Percentiles rank a stretch among this genome's conserved stretches.
These are phyloP conservation scores for Scytalidium lignicola DNA, from an alignment of 2,329 filamentous ascomycete species.

Conservation along the genomic window DNA sequence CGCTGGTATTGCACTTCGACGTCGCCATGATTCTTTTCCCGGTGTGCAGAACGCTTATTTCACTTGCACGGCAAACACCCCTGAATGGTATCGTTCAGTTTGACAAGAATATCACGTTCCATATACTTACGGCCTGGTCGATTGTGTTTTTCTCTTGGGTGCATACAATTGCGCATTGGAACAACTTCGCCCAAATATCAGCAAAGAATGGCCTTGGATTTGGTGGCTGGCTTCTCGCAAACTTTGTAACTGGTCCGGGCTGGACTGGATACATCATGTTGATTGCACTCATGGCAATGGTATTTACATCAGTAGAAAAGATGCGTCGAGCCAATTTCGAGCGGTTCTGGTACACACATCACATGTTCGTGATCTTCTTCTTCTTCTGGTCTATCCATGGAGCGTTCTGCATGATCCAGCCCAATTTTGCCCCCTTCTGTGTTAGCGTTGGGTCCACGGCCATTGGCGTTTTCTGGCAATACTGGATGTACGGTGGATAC, in stretches of 20 bases:
- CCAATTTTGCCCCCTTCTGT: slow-evolving; percentile 76
- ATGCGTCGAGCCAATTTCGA: slow-evolving; percentile 77
- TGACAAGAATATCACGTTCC: slow-evolving; percentile 85
- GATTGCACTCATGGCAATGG: slow-evolving; percentile 71
- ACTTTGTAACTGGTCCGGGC: slow-evolving; percentile 73
- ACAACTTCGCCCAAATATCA: slow-evolving; percentile 75
- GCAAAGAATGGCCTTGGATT: slow-evolving; percentile 71
- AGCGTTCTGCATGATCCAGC: slow-evolving; percentile 86
- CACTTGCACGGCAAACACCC: slow-evolving; percentile 71
- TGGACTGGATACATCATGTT: slow-evolving; percentile 88
- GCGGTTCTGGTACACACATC: slow-evolving; percentile 87
- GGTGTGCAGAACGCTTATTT: slow-evolving; percentile 80
- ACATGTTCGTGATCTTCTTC: slow-evolving; percentile 84
- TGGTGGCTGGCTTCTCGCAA: slow-evolving; percentile 71
- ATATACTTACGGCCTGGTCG: slow-evolving; percentile 80
- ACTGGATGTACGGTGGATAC: slow-evolving; percentile 81
- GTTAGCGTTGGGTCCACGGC: slow-evolving; percentile 59
- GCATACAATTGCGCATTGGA: slow-evolving; percentile 82
- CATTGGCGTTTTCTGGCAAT: slow-evolving; percentile 81
- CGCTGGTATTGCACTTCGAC: slow-evolving; percentile 75
- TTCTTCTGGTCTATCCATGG: slow-evolving; percentile 89
- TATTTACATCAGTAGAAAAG: slow-evolving; percentile 71
- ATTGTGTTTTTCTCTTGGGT: slow-evolving; percentile 87
- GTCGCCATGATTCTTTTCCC: slow-evolving; percentile 75
- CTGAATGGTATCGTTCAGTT: slow-evolving; percentile 84